phyloP scores from a whole-genome alignment of 1,139 yeast genomes.

The Sugiyamaella sp. region DNA sequence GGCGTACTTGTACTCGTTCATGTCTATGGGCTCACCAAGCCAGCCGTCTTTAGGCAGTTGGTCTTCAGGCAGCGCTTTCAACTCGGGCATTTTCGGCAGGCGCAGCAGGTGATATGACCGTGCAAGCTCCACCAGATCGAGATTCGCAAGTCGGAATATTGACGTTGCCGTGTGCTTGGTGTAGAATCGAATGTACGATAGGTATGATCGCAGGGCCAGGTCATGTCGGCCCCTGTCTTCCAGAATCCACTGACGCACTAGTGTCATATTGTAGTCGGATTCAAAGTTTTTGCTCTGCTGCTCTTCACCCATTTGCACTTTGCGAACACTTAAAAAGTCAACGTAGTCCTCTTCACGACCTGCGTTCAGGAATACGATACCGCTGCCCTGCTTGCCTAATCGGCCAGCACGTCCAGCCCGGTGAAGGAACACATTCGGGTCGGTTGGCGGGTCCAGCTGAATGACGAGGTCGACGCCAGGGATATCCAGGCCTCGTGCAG shows the following conservation, averaged over 20 bases:
- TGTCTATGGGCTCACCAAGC: constrained; percentile 59
- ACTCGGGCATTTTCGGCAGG: constrained; percentile 94
- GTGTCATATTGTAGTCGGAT: constrained; percentile 25
- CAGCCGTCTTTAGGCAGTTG: constrained; percentile 59
- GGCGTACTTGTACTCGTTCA: constrained; percentile 66
- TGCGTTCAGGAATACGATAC: constrained; percentile 67
- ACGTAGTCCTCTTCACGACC: constrained; percentile 83
- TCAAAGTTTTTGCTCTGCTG: constrained; percentile 28
- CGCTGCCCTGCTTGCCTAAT: constrained; percentile 81
- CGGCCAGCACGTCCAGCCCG: constrained; percentile 94
- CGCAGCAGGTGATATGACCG: constrained; percentile 77
- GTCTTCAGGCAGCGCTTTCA: constrained; percentile 53
- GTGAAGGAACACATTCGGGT: constrained; percentile 83
- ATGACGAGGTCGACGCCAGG: constrained; percentile 89
- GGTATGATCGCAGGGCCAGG: constrained; percentile 74
- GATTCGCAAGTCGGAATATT: constrained; percentile 71
- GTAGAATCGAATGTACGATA: constrained; percentile 81
- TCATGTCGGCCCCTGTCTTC: constrained; percentile 82
- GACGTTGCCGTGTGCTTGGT: constrained; percentile 90
- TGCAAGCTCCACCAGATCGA: constrained; percentile 76
- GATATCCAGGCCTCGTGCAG: constrained; percentile 91
- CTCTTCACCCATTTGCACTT: constrained; percentile 55
- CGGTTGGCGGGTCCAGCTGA: constrained; percentile 90
- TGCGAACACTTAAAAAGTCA: constrained; percentile 77
- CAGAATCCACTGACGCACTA: constrained; percentile 57